Evolutionary conservation across 306 rosid genomes (phyloP).

Genomic region (Delonix regia): DNA sequence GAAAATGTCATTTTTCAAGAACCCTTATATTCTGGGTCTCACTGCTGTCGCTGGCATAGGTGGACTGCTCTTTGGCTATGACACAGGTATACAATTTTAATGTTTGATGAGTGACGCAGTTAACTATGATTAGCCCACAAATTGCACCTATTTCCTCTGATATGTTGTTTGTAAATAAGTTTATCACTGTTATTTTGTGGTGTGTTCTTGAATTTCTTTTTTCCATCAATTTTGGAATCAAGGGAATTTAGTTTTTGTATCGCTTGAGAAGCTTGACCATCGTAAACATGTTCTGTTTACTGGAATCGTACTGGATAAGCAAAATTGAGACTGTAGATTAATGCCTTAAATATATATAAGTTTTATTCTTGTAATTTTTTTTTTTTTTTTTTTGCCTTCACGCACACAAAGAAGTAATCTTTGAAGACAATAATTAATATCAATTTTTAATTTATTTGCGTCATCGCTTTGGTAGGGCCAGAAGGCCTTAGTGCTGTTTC

Average conservation of each 20-base stretch:
- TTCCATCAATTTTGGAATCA: neutral
- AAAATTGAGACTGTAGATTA: neutral
- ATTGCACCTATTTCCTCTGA: neutral
- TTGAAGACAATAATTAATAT: neutral
- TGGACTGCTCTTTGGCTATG: constrained; percentile 56
- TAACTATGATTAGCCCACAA: neutral
- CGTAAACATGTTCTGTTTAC: neutral
- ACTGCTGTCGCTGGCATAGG: constrained; percentile 55
- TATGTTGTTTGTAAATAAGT: neutral
- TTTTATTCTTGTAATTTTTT: no score
- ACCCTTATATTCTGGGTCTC: constrained; percentile 52
- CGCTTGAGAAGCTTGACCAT: neutral
- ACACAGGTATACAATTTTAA: constrained; percentile 36
- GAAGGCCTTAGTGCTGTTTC: neutral
- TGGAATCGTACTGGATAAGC: neutral
- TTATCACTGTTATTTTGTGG: neutral
- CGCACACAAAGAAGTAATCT: neutral
- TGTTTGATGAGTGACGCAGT: neutral
- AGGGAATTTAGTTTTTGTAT: neutral
- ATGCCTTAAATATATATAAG: no score
- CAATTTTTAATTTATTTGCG: neutral
- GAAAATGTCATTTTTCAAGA: constrained; percentile 51
- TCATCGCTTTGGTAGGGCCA: neutral
- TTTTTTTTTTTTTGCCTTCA: no score
- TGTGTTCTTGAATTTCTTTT: neutral